Percentiles rank a stretch among this genome's conserved stretches.
These are phyloP conservation scores for Boeremia exigua DNA, from an alignment of 2,329 filamentous ascomycete genomes.

Conservation along the genomic window DNA sequence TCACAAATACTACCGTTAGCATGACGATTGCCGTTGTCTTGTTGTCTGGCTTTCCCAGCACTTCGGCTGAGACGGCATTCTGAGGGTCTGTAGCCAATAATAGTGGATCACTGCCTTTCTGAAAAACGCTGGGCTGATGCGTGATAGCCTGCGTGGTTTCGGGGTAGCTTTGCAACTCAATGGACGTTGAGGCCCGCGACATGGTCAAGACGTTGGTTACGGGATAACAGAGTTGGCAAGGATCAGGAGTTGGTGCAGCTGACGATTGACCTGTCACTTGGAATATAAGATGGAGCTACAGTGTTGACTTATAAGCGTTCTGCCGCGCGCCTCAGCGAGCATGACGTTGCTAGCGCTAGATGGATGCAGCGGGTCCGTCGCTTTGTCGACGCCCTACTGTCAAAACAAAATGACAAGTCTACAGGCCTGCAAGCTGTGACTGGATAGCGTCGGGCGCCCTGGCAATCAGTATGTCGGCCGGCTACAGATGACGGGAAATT, in stretches of 20 bases:
- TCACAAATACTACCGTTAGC: constrained; percentile 35
- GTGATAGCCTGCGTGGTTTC: constrained; percentile 19
- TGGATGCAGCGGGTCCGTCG: constrained; percentile 2
- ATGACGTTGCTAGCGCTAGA: constrained; percentile 10
- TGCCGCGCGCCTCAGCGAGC: background rate
- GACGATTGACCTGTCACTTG: background rate
- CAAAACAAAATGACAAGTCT: background rate
- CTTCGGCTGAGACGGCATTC: constrained; percentile 23
- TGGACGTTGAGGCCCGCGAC: constrained; percentile 36
- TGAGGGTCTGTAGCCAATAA: constrained; percentile 13
- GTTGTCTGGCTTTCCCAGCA: constrained; percentile 24
- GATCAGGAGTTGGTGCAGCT: background rate
- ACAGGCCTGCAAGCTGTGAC: background rate
- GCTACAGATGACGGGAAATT: background rate
- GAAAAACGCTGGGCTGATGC: constrained; percentile 18
- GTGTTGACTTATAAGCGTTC: background rate
- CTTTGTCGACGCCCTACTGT: constrained; percentile 1
- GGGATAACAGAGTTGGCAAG: background rate
- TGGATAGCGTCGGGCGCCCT: background rate
- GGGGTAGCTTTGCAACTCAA: constrained; percentile 30
- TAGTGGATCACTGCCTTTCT: constrained; percentile 19
- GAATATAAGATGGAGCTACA: background rate
- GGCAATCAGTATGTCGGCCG: constrained; percentile 4
- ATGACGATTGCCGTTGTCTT: constrained; percentile 37
- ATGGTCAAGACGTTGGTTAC: constrained; percentile 15